A percentile compares a stretch with the other conserved stretches of the same genome.
phyloP scores from a whole-genome alignment of 495 filamentous ascomycete species.

The Annulohypoxylon bovei region DNA sequence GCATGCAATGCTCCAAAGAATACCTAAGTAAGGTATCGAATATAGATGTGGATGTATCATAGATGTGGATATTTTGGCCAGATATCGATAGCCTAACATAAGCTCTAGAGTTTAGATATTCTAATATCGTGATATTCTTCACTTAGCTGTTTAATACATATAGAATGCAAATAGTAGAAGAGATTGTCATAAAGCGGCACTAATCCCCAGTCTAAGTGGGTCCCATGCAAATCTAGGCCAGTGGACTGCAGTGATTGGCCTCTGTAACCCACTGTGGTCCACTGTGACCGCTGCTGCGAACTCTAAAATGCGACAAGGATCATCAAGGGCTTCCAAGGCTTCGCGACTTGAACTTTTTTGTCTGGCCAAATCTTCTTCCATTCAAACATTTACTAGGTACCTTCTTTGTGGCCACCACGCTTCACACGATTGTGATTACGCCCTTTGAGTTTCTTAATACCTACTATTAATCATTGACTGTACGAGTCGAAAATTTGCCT shows the following conservation, averaged over 20 bases:
- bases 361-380: slow-evolving; percentile 20
- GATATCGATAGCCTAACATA: slow-evolving; percentile 15
- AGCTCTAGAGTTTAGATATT: not conserved
- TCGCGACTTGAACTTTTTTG: slow-evolving; percentile 38
- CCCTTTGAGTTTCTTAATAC: not conserved
- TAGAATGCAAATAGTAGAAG: not conserved
- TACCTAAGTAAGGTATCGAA: not conserved
- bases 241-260: slow-evolving; percentile 9
- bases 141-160: not conserved
- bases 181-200: not conserved
- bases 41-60: not conserved
- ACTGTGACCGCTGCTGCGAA: slow-evolving; percentile 25
- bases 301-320: slow-evolving; percentile 31
- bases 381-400: not conserved
- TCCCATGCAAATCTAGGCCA: not conserved
- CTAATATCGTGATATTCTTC: not conserved
- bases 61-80: slow-evolving; percentile 7
- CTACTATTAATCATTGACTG: not conserved
- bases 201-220: not conserved
- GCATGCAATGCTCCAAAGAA: not conserved
- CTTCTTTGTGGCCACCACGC: slow-evolving; percentile 1
- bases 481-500: slow-evolving; percentile 4
- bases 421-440: not conserved
- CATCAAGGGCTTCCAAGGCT: slow-evolving; percentile 22
- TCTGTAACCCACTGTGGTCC: not conserved